Evolutionary conservation across 345 rosid genomes (phyloP), one percentile per base, ranked within the genome.

Genomic region (Stellera chamaejasme): DNA sequence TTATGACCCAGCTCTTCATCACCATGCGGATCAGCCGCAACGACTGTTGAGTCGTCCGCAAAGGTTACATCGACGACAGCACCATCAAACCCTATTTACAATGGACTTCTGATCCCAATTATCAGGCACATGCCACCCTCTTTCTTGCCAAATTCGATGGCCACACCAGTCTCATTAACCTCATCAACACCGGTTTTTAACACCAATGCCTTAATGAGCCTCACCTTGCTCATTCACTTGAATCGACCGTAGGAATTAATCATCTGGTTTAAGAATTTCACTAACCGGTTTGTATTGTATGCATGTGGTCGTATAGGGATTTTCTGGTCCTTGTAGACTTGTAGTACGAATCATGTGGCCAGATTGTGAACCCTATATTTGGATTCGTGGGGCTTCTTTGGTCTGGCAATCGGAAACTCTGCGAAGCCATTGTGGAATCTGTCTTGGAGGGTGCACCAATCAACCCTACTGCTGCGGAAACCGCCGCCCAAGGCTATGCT

Each of bases 71-170:
- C 54, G 97, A 93, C 13, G 79, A 75, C 54, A 89, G 99, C 65
- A 82, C 83, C 69, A 93, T 93, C 55, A 74, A 96, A 26, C 97
- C 99, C 12, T 87, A 97, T 58, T 74, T 93, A 15, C 90, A 89
- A 57, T 93, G 99, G 97, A 93, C 89, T 90, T 83, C 77, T 52
- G 75, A 74, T 66, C 72, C 97, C 0, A 95, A 87, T 43, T 84
- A 95, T 14, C 99, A 93, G 27, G 96, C 94, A 48, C 76, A 93
- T 84, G 97, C 97, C 60, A 93, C 99, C 57, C 90, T 93, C 52
- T 93, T 93, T 60, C 90, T 93, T 27, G 96, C 99, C 51, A 93
- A 93, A 77, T 93, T 87, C 59, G 87, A 93, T 43, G 99, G 97
- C 60, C 95, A 97, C 27, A 94, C 97, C 0, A 97, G 97, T 0